Evolutionary conservation across 1,139 yeast genomes (phyloP).

Genomic region (Debaryomyces fabryi): DNA sequence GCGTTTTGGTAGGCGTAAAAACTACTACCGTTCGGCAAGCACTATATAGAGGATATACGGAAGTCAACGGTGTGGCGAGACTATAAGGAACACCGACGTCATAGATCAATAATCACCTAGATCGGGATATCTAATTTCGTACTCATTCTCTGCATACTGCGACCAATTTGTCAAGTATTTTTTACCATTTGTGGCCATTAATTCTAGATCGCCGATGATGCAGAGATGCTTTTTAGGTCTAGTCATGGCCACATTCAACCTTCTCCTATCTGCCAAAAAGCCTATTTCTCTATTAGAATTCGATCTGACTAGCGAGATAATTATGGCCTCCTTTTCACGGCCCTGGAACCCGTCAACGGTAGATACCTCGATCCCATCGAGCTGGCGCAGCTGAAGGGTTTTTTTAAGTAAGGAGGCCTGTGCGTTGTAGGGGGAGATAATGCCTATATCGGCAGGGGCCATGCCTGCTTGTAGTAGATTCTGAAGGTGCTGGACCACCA

Average conservation of each 20-base stretch:
- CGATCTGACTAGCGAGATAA: conserved; percentile 42
- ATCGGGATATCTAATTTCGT: conserved; percentile 71
- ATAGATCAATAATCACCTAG: conserved; percentile 27
- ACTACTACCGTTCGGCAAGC: neutral
- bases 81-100: neutral
- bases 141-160: conserved; percentile 66
- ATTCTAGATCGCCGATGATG: conserved; percentile 83
- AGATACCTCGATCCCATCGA: conserved; percentile 37
- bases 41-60: neutral
- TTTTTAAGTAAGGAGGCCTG: conserved; percentile 70
- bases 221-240: conserved; percentile 86
- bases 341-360: conserved; percentile 57
- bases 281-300: conserved; percentile 67
- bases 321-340: conserved; percentile 84
- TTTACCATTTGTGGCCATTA: conserved; percentile 40
- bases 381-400: conserved; percentile 29
- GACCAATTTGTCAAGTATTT: conserved; percentile 69
- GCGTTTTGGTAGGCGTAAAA: neutral
- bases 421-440: conserved; percentile 88
- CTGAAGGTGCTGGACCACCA: conserved; percentile 61
- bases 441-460: conserved; percentile 60
- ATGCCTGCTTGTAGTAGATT: conserved; percentile 53
- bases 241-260: conserved; percentile 78
- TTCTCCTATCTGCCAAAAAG: conserved; percentile 66
- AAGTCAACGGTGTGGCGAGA: neutral